Evolutionary conservation across 1,284 basidiomycete species (phyloP), one percentile per base, ranked within the genome.

Genomic region (Apiotrichum gamsii): DNA sequence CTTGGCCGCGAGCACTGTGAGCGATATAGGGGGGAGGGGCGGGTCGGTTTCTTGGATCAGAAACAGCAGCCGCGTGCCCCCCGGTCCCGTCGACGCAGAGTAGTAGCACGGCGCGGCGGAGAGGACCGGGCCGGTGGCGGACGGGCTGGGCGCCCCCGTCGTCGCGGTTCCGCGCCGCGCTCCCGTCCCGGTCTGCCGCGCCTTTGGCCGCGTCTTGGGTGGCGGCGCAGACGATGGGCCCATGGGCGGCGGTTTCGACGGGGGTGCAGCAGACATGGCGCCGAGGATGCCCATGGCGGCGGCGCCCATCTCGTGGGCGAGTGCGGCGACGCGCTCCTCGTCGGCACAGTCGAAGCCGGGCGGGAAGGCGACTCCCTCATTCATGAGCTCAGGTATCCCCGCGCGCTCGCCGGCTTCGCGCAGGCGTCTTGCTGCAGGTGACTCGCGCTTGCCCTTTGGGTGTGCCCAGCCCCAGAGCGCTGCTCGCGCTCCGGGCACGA

Each of bases 381-480:
- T 25, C 2, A 16, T 4, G 1, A 49, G 41, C 19, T 39, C 42
- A 5, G 40, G 19, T 24, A 49, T n/a, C 2, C 32, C 6, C 25
- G 43, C 31, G 14, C 18, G 8, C 25, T 39, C 25, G 2, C 47
- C 47, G 3, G 15, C 15, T 10, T 28, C 14, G 23, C 23, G 36
- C 21, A 49, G 24, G n/a, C n/a, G n/a, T n/a, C n/a, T 28, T 28
- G 25, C 8, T 11, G 25, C 25, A 28, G 25, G 25, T 14, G 4
- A 8, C 3, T 13, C 16, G 11, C 21, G 18, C 1, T 49, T 41
- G 24, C 41, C 42, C 18, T 36, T 37, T 16, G 47, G 47, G 16
- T 39, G 42, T 1, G 47, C 47, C 41, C 42, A 49, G 4, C 47
- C 47, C 47, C 47, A 49, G 5, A 49, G 31, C 5, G 44, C 18